Conservation (phyloP, 768 basidiomycete genomes). For the Naematelia encephala region DNA sequence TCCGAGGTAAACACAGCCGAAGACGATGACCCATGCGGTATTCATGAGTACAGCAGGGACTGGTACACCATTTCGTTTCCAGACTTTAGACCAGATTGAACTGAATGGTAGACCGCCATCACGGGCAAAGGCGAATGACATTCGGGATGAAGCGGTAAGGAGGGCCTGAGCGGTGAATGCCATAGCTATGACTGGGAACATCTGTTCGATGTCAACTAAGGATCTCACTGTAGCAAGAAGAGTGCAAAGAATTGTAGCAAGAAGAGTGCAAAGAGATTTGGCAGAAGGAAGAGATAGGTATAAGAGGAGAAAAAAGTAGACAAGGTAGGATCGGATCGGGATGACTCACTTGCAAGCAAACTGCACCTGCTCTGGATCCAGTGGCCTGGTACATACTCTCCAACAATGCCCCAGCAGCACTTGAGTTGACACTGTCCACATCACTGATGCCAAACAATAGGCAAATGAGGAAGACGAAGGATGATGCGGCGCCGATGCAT, state of each 20-base stretch:
- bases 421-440: constrained; percentile 34
- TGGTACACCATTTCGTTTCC: constrained; percentile 29
- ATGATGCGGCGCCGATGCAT: constrained; percentile 29
- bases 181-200: constrained; percentile 41
- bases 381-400: constrained; percentile 42
- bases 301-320: too few relatives aligned
- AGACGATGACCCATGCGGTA: constrained; percentile 34
- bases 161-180: constrained; percentile 42
- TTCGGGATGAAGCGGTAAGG: constrained; percentile 35
- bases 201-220: too few relatives aligned
- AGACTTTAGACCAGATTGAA: constrained; percentile 23
- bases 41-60: constrained; percentile 32
- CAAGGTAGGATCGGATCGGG: not conserved
- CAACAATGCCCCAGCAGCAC: constrained; percentile 33
- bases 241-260: too few relatives aligned
- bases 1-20: constrained; percentile 43
- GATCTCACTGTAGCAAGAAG: too few relatives aligned
- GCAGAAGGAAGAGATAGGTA: too few relatives aligned
- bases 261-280: too few relatives aligned
- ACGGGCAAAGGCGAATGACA: constrained; percentile 38
- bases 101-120: constrained; percentile 39
- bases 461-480: constrained; percentile 37
- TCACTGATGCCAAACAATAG: constrained; percentile 36
- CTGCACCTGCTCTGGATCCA: constrained; percentile 28
- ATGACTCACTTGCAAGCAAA: constrained; percentile 29